Evolutionary conservation across 345 rosid genomes (phyloP), one percentile per base, ranked within the genome.

Genomic region (Pistacia integerrima): DNA sequence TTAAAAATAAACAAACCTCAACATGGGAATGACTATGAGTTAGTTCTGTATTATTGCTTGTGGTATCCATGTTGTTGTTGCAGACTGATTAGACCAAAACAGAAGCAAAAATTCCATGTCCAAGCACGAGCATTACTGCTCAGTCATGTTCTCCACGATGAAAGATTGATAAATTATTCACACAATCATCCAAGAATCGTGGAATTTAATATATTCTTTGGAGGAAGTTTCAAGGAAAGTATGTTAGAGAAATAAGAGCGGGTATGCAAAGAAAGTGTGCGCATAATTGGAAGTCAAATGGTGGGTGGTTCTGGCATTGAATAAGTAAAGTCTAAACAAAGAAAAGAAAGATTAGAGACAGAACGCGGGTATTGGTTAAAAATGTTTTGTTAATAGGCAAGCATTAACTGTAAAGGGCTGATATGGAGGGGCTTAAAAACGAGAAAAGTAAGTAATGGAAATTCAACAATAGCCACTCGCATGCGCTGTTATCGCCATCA

Each of bases 1-100:
- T 17, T 8, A 14, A 44, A 64, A 72, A 16, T 7, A 41, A 58
- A 28, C 4, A 51, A 64, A 80, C 84, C 84, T 83, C 86, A 9
- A 59, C 48, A 57, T 59, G 54, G 20, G 80, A 72, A 36, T 71
- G 73, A n/a, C 67, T 28, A 64, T 49, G 70, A 77, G 64, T 70
- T 16, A 74, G 46, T 41, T 18, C 22, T 58, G 64, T 5, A 72
- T 33, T 18, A 12, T 18, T 9, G 57, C 54, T 18, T 22, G 20
- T 20, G 56, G 25, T 54, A 41, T 58, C 80, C 80, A 78, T 79
- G 67, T 28, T 20, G 8, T 49, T 2, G 20, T 72, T 75, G 49
- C 8, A 16, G 60, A 41, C 16, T 22, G 48, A 8, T 52, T 68
- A 60, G 16, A 33, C 18, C 12, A 2, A 75, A 28, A 66, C 65